Evolutionary conservation across 371 early-diverging fungal genomes (phyloP).

Genomic region (Lichtheimia corymbifera): DNA sequence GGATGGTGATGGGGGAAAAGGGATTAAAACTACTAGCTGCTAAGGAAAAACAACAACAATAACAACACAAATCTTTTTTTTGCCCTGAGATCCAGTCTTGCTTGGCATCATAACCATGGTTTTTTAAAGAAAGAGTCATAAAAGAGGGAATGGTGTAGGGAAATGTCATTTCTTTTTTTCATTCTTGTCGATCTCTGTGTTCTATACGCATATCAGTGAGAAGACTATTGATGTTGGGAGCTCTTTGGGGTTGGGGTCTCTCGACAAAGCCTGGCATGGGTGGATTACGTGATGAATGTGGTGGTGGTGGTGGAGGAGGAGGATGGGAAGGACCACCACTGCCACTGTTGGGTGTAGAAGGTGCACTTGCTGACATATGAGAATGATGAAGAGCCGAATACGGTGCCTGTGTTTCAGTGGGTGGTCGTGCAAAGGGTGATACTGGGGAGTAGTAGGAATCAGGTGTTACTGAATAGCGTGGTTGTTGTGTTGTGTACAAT

Average conservation of each 20-base stretch:
- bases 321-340: not conserved
- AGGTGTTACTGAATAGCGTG: not conserved
- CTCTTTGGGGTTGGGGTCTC: slow-evolving; percentile 1
- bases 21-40: too few species aligned
- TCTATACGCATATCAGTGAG: slow-evolving; percentile 9
- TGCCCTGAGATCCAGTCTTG: too few species aligned
- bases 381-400: slow-evolving; percentile 1
- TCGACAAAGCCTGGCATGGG: not conserved
- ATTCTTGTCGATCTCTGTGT: not conserved
- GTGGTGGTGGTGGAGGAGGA: too few species aligned
- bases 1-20: too few species aligned
- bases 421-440: not conserved
- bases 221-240: slow-evolving; percentile 5
- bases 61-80: too few species aligned
- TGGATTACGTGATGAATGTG: not conserved
- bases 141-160: too few species aligned
- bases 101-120: too few species aligned
- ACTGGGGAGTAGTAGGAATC: not conserved
- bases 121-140: too few species aligned
- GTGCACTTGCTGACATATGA: not conserved
- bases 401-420: not conserved
- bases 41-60: too few species aligned
- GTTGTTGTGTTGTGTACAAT: too few species aligned
- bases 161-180: slow-evolving; percentile 4
- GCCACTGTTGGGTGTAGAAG: not conserved